A percentile compares a stretch with the other conserved stretches of the same genome.
Evolutionary conservation across 2,329 filamentous ascomycete species (phyloP).

Genomic region (Penicillium oxalicum): DNA sequence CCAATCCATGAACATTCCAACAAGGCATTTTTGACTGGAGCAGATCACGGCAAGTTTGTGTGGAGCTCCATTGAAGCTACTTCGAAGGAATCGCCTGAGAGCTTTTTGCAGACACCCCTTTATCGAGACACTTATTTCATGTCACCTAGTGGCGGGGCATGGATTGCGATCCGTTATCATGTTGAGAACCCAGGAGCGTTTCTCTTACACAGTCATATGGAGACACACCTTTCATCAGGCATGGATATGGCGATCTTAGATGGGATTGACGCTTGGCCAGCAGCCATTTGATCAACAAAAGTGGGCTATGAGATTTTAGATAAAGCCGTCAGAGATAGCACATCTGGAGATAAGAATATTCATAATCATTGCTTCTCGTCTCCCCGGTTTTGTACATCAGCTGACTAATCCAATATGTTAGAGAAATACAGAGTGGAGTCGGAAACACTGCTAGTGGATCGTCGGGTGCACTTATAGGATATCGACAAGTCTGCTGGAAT

Average conservation of each 20-base stretch:
- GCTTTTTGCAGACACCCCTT: constrained; percentile 51
- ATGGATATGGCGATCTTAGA: constrained; percentile 47
- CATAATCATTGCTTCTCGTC: too few relatives aligned
- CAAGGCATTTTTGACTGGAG: constrained; percentile 53
- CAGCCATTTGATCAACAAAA: too few relatives aligned
- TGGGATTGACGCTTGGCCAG: constrained; percentile 42
- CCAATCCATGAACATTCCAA: constrained; percentile 61
- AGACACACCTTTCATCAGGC: constrained; percentile 44
- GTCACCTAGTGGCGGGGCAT: constrained; percentile 30
- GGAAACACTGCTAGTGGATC: too few relatives aligned
- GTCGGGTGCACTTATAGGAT: too few relatives aligned
- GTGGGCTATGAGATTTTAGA: too few relatives aligned
- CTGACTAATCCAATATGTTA: too few relatives aligned
- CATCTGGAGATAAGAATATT: too few relatives aligned
- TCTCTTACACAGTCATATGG: constrained; percentile 48
- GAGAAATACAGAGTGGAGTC: too few relatives aligned
- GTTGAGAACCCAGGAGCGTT: constrained; percentile 45
- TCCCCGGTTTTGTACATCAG: too few relatives aligned
- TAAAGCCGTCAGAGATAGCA: too few relatives aligned
- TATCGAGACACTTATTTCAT: constrained; percentile 48
- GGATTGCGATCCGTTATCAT: constrained; percentile 45
- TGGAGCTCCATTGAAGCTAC: constrained; percentile 52
- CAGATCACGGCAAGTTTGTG: constrained; percentile 45
- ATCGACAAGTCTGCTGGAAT: too few relatives aligned
- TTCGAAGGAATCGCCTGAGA: constrained; percentile 38